These are phyloP conservation scores for Candolleomyces eurysporus DNA, from an alignment of 768 basidiomycete genomes.

Conservation along the genomic window DNA sequence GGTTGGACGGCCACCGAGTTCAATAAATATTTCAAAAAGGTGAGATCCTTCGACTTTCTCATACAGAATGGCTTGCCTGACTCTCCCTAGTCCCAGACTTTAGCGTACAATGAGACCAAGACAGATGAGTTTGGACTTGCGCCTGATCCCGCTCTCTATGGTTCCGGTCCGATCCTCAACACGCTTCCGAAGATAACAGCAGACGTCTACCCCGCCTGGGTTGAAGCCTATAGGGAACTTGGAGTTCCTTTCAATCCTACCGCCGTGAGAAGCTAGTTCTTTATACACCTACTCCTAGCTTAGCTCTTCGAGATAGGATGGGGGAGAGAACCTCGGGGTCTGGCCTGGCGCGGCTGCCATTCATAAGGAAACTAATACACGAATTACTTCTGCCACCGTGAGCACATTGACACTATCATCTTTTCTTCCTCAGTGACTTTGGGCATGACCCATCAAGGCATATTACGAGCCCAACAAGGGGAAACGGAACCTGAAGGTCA, in stretches of 20 bases:
- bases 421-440: neutral
- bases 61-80: neutral
- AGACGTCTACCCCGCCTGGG: neutral
- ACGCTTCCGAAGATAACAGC: conserved; percentile 8
- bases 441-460: conserved; percentile 4
- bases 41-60: neutral
- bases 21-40: conserved; percentile 16
- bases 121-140: neutral
- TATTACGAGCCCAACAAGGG: conserved; percentile 15
- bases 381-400: conserved; percentile 19
- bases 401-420: neutral
- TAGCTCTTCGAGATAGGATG: neutral
- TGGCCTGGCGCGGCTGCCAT: conserved; percentile 7
- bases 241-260: conserved; percentile 16
- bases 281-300: neutral
- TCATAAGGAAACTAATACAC: conserved; percentile 11
- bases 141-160: conserved; percentile 7
- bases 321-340: neutral
- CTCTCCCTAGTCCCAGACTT: conserved; percentile 9
- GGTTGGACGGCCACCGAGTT: conserved; percentile 16
- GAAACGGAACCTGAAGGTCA: conserved; percentile 19
- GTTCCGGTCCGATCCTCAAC: conserved; percentile 16
- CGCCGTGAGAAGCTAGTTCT: conserved; percentile 5
- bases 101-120: conserved; percentile 4
- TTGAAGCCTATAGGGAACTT: conserved; percentile 11